A percentile compares a stretch with the other conserved stretches of the same genome.
Conservation (phyloP, 2,329 filamentous ascomycete genomes). For the Emergomyces pasteurianus region DNA sequence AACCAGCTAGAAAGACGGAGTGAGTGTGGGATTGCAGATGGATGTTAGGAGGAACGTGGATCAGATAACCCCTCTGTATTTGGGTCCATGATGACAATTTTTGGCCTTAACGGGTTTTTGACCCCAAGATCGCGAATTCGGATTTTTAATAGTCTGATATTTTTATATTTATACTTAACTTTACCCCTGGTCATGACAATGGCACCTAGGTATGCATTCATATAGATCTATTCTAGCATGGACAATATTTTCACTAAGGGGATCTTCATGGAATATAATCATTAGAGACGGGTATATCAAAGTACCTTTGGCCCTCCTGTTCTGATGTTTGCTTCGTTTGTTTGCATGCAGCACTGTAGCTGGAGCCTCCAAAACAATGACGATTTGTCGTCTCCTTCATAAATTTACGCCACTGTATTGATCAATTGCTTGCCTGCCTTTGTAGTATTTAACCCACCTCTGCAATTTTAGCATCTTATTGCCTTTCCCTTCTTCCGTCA, state of each 20-base stretch:
- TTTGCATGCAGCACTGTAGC: not conserved
- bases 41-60: too few species aligned
- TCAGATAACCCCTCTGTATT: not conserved
- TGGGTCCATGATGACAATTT: not conserved
- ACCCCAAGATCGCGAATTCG: too few species aligned
- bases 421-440: not conserved
- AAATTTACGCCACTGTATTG: not conserved
- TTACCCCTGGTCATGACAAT: not conserved
- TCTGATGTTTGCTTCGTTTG: not conserved
- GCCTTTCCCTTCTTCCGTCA: not conserved
- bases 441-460: not conserved
- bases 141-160: too few species aligned
- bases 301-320: not conserved
- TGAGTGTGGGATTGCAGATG: not conserved
- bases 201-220: not conserved
- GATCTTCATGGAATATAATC: not conserved
- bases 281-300: not conserved
- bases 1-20: not conserved
- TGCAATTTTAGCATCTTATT: not conserved
- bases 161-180: too few species aligned
- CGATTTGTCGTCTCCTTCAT: too few species aligned
- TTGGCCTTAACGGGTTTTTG: not conserved
- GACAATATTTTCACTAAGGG: not conserved
- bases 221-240: not conserved
- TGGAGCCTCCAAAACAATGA: not conserved